These are phyloP conservation scores for Rubroboletus pulcherrimus DNA, from an alignment of 768 basidiomycete species.

Conservation along the genomic window DNA sequence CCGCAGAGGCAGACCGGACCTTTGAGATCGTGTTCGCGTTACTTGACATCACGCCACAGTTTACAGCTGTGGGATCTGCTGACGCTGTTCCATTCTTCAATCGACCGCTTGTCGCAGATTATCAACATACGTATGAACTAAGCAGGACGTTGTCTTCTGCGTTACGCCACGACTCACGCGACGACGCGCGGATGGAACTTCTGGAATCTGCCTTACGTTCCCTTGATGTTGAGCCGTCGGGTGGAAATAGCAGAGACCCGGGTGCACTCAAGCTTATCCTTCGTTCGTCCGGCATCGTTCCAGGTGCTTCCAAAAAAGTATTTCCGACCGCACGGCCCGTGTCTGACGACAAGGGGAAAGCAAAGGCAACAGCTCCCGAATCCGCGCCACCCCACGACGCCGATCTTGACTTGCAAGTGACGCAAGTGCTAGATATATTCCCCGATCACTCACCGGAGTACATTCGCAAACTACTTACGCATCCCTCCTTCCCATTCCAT, in stretches of 20 bases:
- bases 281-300: conserved; percentile 52
- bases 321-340: conserved; percentile 33
- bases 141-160: conserved; percentile 45
- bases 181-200: conserved; percentile 56
- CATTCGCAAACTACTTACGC: conserved; percentile 52
- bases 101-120: conserved; percentile 64
- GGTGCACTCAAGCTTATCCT: conserved; percentile 63
- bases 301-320: conserved; percentile 9
- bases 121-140: conserved; percentile 65
- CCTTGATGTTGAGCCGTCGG: conserved; percentile 28
- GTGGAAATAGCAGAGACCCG: conserved; percentile 33
- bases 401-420: conserved; percentile 54
- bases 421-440: conserved; percentile 74
- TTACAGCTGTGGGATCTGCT: conserved; percentile 10
- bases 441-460: conserved; percentile 58
- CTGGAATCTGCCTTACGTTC: conserved; percentile 50
- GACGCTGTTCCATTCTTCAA: conserved; percentile 57
- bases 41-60: conserved; percentile 39
- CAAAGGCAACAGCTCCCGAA: conserved; percentile 27
- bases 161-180: conserved; percentile 43
- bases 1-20: conserved; percentile 46
- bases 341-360: conserved; percentile 38
- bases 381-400: conserved; percentile 28
- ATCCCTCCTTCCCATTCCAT: conserved; percentile 44
- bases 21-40: conserved; percentile 60